Percentiles rank a stretch among this genome's conserved stretches.
phyloP scores from a whole-genome alignment of 352 stramenopile species.

The Globisporangium spiculum region DNA sequence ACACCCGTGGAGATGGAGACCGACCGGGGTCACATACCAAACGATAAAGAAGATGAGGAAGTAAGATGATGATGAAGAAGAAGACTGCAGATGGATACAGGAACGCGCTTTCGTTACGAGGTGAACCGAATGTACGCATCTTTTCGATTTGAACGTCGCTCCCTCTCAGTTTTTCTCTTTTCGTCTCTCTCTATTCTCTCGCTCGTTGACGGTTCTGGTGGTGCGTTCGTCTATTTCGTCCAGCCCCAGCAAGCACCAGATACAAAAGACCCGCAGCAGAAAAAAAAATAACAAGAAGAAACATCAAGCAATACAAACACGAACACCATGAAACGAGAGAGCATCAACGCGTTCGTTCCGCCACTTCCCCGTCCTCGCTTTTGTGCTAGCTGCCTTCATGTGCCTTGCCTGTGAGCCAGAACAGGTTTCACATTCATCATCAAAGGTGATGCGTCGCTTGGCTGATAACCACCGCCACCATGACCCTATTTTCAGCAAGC shows the following conservation, averaged over 20 bases:
- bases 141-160: slow-evolving; percentile 1
- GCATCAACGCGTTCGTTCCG: neutral
- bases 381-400: neutral
- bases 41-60: slow-evolving; percentile 9
- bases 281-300: slow-evolving; percentile 4
- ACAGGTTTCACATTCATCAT: neutral
- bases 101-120: neutral
- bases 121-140: slow-evolving; percentile 6
- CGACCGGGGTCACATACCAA: neutral
- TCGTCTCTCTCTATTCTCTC: neutral
- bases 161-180: too few species aligned
- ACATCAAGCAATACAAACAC: neutral
- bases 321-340: neutral
- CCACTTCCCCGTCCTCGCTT: neutral
- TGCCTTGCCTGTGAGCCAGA: neutral
- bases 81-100: slow-evolving; percentile 3
- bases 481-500: slow-evolving; percentile 5
- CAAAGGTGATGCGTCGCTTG: neutral
- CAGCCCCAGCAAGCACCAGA: slow-evolving; percentile 1
- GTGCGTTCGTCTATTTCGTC: neutral
- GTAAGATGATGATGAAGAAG: neutral
- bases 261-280: neutral
- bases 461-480: neutral
- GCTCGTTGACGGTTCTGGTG: slow-evolving; percentile 14
- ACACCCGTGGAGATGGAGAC: neutral